Conservation (phyloP, 2,329 filamentous ascomycete species). For the Clonostachys sp. region DNA sequence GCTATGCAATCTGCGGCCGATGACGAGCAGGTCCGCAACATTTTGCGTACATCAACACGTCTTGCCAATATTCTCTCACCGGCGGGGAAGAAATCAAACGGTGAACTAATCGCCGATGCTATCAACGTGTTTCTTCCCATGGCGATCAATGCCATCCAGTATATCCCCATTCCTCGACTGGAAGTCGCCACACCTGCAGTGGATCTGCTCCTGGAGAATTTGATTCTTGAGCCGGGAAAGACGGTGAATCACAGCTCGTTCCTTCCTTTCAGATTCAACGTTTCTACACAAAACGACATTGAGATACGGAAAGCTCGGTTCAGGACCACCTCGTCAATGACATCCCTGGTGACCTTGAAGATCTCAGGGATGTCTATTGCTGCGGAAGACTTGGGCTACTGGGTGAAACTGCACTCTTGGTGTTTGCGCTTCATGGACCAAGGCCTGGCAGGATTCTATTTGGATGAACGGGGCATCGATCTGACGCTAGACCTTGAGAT, state of each 20-base stretch:
- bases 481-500: constrained; percentile 82
- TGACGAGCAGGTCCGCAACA: constrained; percentile 67
- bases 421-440: constrained; percentile 73
- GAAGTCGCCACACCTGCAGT: constrained; percentile 80
- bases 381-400: constrained; percentile 86
- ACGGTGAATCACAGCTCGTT: constrained; percentile 86
- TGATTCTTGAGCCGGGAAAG: constrained; percentile 82
- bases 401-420: constrained; percentile 74
- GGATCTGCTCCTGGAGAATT: constrained; percentile 83
- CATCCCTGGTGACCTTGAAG: constrained; percentile 71
- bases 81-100: constrained; percentile 57
- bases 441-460: constrained; percentile 78
- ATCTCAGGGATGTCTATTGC: constrained; percentile 79
- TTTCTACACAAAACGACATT: constrained; percentile 82
- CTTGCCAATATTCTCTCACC: constrained; percentile 69
- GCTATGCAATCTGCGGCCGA: constrained; percentile 65
- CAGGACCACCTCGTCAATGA: constrained; percentile 58
- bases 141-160: constrained; percentile 73
- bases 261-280: constrained; percentile 75
- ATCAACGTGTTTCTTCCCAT: constrained; percentile 79
- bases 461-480: constrained; percentile 85
- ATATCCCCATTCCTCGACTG: constrained; percentile 84
- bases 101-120: constrained; percentile 68
- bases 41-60: constrained; percentile 62
- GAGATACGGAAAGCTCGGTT: constrained; percentile 73